A percentile compares a stretch with the other conserved stretches of the same genome.
phyloP scores from a whole-genome alignment of 305 asterid genomes.

The Fraxinus latifolia region DNA sequence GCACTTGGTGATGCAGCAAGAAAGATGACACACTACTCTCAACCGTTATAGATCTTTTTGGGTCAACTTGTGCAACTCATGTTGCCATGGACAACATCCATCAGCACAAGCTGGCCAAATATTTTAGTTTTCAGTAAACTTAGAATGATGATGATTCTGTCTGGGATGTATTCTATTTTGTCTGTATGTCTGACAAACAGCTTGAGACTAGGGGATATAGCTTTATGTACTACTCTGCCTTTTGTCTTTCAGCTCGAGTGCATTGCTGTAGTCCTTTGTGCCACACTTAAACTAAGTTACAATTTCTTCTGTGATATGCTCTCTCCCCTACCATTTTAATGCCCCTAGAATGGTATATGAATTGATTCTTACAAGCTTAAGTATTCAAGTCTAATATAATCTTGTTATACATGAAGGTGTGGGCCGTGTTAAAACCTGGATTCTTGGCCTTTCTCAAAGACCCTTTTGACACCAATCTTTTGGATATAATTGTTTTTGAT shows the following conservation, averaged over 20 bases:
- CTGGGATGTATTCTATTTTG: neutral
- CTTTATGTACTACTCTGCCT: neutral
- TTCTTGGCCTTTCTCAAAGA: conserved; percentile 92
- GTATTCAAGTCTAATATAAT: conserved; percentile 16
- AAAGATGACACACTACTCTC: neutral
- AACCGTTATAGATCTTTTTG: neutral
- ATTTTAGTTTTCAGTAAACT: neutral
- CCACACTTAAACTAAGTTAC: neutral
- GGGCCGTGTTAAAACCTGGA: conserved; percentile 98
- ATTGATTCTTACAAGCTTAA: neutral
- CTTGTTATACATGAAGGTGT: conserved; percentile 61
- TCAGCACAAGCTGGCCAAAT: neutral
- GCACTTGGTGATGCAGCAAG: neutral
- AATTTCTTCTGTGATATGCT: neutral
- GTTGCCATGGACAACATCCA: neutral
- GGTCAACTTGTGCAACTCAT: neutral
- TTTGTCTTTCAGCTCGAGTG: neutral
- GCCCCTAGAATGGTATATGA: neutral
- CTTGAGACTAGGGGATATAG: neutral
- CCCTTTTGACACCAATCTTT: conserved; percentile 77
- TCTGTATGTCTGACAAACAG: neutral
- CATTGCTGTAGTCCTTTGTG: neutral
- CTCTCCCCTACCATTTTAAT: neutral
- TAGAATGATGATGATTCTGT: neutral
- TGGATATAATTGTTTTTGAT: conserved; percentile 91